Conservation (phyloP, 2,329 filamentous ascomycete species). For the Fusarium chuoi region DNA sequence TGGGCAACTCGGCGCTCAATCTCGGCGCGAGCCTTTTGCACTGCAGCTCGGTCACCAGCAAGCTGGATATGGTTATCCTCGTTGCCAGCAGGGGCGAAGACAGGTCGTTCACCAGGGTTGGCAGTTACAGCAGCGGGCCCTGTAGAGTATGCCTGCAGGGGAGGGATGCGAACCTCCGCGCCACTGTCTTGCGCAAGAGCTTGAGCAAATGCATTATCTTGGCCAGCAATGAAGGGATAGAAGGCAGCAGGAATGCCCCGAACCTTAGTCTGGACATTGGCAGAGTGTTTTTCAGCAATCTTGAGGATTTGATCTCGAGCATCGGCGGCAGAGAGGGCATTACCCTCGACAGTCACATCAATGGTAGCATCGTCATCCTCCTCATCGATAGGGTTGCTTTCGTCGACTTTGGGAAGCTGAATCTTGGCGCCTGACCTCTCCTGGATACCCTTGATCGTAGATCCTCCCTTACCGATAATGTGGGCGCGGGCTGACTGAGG, state of each 20-base stretch:
- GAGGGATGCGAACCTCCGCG: constrained; percentile 83
- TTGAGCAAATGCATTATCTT: constrained; percentile 73
- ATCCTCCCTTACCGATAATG: constrained; percentile 92
- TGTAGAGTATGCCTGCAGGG: constrained; percentile 79
- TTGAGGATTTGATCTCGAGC: constrained; percentile 85
- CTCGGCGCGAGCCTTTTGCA: constrained; percentile 80
- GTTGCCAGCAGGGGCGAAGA: constrained; percentile 75
- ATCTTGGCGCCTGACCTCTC: constrained; percentile 91
- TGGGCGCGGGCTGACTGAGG: constrained; percentile 85
- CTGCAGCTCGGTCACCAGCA: constrained; percentile 84
- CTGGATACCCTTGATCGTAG: constrained; percentile 89
- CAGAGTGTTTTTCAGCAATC: constrained; percentile 87
- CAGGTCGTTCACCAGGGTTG: constrained; percentile 70
- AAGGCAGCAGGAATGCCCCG: constrained; percentile 89
- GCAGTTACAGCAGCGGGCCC: constrained; percentile 74
- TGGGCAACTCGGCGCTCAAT: constrained; percentile 83
- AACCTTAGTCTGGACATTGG: constrained; percentile 83
- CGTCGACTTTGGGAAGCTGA: constrained; percentile 85
- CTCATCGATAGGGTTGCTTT: constrained; percentile 62
- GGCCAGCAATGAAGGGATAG: constrained; percentile 93
- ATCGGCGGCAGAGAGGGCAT: constrained; percentile 85
- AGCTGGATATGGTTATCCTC: constrained; percentile 83
- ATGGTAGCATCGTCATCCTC: constrained; percentile 88
- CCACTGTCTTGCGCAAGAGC: constrained; percentile 81
- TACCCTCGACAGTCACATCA: constrained; percentile 89